A percentile compares a stretch with the other conserved stretches of the same genome.
phyloP scores from a whole-genome alignment of 371 early-diverging fungal species.

The Lichtheimia hyalospora region DNA sequence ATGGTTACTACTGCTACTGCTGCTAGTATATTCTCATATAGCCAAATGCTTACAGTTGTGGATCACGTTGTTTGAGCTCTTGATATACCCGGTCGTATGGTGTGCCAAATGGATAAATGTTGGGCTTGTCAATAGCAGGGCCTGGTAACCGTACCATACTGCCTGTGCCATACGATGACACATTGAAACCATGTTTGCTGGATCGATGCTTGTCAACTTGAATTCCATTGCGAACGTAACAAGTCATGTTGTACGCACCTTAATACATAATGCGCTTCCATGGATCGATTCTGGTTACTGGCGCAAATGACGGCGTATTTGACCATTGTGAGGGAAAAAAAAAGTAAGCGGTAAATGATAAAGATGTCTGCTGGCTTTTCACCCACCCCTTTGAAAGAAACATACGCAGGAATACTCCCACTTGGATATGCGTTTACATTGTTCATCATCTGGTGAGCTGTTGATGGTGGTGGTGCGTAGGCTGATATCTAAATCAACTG shows the following conservation, averaged over 20 bases:
- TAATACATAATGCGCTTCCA: slow-evolving; percentile 94
- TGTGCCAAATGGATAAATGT: slow-evolving; percentile 91
- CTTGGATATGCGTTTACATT: too few relatives aligned
- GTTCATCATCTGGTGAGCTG: too few relatives aligned
- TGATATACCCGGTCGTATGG: slow-evolving; percentile 89
- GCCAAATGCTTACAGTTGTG: slow-evolving; percentile 56
- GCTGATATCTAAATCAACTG: too few relatives aligned
- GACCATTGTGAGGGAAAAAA: slow-evolving; percentile 50
- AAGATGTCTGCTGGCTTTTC: too few relatives aligned
- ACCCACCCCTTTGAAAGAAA: too few relatives aligned
- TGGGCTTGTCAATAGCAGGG: slow-evolving; percentile 83
- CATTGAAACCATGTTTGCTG: slow-evolving; percentile 77
- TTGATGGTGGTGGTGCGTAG: too few relatives aligned
- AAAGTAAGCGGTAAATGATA: neutral
- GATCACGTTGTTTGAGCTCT: slow-evolving; percentile 79
- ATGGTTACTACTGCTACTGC: neutral
- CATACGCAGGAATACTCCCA: too few relatives aligned
- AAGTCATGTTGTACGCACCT: slow-evolving; percentile 41
- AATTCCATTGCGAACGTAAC: neutral
- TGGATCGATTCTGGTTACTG: slow-evolving; percentile 96
- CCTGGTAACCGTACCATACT: slow-evolving; percentile 92
- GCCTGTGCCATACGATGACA: slow-evolving; percentile 90
- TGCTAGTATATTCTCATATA: neutral
- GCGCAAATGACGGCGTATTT: slow-evolving; percentile 93
- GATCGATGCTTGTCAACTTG: neutral